Conservation (phyloP, 78 protist species). For the Protostelium mycophagum region DNA sequence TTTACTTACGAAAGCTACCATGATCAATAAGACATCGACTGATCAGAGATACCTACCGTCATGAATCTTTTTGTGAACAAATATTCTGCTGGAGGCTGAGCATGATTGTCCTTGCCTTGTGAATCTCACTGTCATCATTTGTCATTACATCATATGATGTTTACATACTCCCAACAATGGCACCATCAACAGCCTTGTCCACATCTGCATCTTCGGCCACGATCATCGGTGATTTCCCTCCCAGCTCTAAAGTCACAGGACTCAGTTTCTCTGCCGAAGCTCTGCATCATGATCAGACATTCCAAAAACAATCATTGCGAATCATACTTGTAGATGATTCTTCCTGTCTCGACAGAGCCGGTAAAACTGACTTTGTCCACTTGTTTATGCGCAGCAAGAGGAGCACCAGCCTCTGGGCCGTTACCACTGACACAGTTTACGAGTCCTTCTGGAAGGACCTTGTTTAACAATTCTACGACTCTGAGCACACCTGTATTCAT, state of each 20-base stretch:
- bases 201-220: slow-evolving; percentile 53
- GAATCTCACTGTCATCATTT: slow-evolving; percentile 2
- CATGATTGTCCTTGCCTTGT: slow-evolving; percentile 59
- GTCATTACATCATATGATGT: not conserved
- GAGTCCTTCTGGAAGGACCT: not conserved
- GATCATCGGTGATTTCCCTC: slow-evolving; percentile 69
- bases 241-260: slow-evolving; percentile 62
- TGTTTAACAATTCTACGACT: not conserved
- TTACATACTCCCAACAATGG: slow-evolving; percentile 51
- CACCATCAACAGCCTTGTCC: slow-evolving; percentile 40
- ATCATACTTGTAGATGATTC: not conserved
- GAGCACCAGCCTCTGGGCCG: not conserved
- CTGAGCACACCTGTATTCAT: not conserved
- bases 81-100: slow-evolving; percentile 48
- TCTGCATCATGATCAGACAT: not conserved
- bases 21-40: slow-evolving; percentile 10
- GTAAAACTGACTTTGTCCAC: not conserved
- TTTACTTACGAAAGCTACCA: not conserved
- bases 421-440: not conserved
- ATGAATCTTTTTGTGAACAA: slow-evolving; percentile 43
- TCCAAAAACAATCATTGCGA: not conserved
- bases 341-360: not conserved
- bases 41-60: slow-evolving; percentile 61
- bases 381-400: not conserved
- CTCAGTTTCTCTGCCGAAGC: slow-evolving; percentile 62